Conservation (phyloP, 768 basidiomycete genomes). For the Xerocomellus chrysenteron region DNA sequence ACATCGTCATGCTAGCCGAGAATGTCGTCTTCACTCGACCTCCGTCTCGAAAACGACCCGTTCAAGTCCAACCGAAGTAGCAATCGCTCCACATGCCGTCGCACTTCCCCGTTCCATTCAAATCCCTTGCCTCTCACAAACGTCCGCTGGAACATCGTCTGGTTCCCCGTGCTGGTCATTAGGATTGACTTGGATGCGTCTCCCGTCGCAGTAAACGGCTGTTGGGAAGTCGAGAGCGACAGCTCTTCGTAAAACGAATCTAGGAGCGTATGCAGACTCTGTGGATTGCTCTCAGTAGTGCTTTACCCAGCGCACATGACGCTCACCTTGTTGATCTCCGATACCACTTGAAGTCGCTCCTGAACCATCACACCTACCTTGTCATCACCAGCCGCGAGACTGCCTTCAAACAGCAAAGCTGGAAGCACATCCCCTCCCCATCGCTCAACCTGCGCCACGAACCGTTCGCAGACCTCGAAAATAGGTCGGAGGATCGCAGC, state of each 20-base stretch:
- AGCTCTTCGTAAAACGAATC: constrained; percentile 81
- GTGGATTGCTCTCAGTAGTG: not conserved
- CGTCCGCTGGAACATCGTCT: constrained; percentile 45
- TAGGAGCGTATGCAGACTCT: constrained; percentile 69
- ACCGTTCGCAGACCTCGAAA: constrained; percentile 80
- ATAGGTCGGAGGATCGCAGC: constrained; percentile 66
- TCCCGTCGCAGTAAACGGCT: constrained; percentile 57
- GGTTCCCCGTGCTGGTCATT: constrained; percentile 54
- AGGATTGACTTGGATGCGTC: constrained; percentile 74
- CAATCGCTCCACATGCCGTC: constrained; percentile 80
- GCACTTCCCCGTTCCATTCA: constrained; percentile 65
- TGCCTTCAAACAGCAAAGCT: constrained; percentile 79
- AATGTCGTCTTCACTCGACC: constrained; percentile 8
- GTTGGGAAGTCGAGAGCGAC: constrained; percentile 72
- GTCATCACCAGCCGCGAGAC: constrained; percentile 51
- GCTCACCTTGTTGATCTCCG: constrained; percentile 74
- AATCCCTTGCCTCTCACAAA: constrained; percentile 50
- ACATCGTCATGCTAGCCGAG: not conserved
- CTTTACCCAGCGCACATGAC: not conserved
- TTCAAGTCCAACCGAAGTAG: constrained; percentile 85
- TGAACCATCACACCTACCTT: constrained; percentile 71
- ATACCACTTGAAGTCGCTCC: constrained; percentile 65
- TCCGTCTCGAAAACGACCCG: constrained; percentile 62
- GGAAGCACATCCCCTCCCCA: constrained; percentile 93
- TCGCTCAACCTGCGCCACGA: constrained; percentile 84